Percentiles rank a stretch among this genome's conserved stretches.
These are phyloP conservation scores for Diaporthe humulicola DNA, from an alignment of 2,329 filamentous ascomycete genomes.

Conservation along the genomic window DNA sequence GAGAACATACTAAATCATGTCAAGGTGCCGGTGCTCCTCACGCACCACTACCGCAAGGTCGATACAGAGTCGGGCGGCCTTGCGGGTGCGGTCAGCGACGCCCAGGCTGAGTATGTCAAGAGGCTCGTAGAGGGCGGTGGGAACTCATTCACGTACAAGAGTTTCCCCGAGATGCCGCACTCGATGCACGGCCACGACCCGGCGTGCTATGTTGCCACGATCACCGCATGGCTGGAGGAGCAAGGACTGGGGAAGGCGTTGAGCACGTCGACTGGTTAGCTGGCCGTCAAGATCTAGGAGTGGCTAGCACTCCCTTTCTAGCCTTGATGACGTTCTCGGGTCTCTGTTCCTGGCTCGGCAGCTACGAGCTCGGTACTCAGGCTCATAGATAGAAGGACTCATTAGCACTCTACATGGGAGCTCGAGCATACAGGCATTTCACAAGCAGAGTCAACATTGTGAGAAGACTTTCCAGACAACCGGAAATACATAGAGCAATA, in stretches of 20 bases:
- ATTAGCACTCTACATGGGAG: not conserved
- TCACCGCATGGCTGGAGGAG: constrained; percentile 38
- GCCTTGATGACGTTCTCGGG: not conserved
- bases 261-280: constrained; percentile 13
- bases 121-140: constrained; percentile 37
- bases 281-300: constrained; percentile 5
- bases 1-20: constrained; percentile 41
- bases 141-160: constrained; percentile 37
- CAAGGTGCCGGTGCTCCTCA: constrained; percentile 40
- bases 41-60: constrained; percentile 40
- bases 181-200: constrained; percentile 40
- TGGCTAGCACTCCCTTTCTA: not conserved
- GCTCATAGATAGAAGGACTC: too few relatives aligned
- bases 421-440: too few relatives aligned
- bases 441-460: not conserved
- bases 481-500: not conserved
- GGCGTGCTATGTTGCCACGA: constrained; percentile 36
- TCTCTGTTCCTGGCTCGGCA: not conserved
- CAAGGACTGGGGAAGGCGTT: constrained; percentile 35
- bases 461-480: not conserved
- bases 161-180: constrained; percentile 39
- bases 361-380: not conserved
- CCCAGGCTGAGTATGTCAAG: constrained; percentile 36
- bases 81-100: constrained; percentile 34
- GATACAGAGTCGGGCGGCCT: constrained; percentile 35